Percentiles rank a stretch among this genome's conserved stretches.
Conservation (phyloP, 352 stramenopile genomes). For the Phytopythium chamaehyphon region DNA sequence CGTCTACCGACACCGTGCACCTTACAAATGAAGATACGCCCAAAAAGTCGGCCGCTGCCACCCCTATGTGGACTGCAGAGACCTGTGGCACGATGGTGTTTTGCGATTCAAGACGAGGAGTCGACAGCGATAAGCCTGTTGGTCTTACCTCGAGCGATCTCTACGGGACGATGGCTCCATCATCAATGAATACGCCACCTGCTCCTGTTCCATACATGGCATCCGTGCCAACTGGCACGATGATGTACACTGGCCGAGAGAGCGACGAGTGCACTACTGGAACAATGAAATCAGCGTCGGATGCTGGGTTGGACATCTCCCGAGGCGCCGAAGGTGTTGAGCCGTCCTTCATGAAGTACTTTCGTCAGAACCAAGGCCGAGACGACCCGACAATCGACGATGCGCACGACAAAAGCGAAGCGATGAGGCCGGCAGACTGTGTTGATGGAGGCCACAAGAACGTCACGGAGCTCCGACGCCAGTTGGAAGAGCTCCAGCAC, state of each 20-base stretch:
- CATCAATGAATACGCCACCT: slow-evolving; percentile 3
- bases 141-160: slow-evolving; percentile 47
- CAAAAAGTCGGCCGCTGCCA: not conserved
- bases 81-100: slow-evolving; percentile 57
- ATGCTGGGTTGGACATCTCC: slow-evolving; percentile 2
- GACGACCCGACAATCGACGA: slow-evolving; percentile 6
- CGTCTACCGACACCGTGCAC: slow-evolving; percentile 4
- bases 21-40: not conserved
- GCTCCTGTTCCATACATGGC: not conserved
- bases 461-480: slow-evolving; percentile 24
- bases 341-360: slow-evolving; percentile 86
- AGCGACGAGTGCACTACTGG: not conserved
- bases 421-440: slow-evolving; percentile 19
- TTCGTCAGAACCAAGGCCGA: slow-evolving; percentile 37
- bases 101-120: slow-evolving; percentile 10
- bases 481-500: slow-evolving; percentile 48
- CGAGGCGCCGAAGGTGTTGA: slow-evolving; percentile 21
- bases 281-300: slow-evolving; percentile 6
- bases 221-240: slow-evolving; percentile 10
- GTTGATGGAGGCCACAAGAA: slow-evolving; percentile 7
- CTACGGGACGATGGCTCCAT: slow-evolving; percentile 59
- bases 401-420: slow-evolving; percentile 11
- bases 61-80: slow-evolving; percentile 2
- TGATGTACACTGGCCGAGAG: slow-evolving; percentile 3
- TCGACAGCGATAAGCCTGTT: slow-evolving; percentile 10